These are phyloP conservation scores for Harringtonia lauricola DNA, from an alignment of 2,329 filamentous ascomycete genomes.

Conservation along the genomic window DNA sequence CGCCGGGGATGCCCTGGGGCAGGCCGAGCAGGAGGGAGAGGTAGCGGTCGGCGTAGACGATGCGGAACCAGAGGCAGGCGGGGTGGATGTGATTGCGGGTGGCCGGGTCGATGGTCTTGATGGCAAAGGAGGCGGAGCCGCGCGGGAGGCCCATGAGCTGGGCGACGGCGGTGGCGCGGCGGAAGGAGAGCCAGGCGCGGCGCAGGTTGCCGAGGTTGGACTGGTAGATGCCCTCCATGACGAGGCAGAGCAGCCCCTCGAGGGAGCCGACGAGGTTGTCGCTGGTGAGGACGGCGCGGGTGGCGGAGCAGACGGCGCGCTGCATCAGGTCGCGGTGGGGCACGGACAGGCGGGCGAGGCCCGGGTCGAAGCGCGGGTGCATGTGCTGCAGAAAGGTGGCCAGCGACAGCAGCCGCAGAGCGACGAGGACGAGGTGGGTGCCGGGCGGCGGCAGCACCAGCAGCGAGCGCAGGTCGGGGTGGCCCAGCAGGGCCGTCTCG, in stretches of 20 bases:
- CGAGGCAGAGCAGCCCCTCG: slow-evolving; percentile 38
- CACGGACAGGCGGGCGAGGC: no score
- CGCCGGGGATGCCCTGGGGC: slow-evolving; percentile 22
- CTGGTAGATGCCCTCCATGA: slow-evolving; percentile 33
- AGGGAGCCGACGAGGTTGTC: slow-evolving; percentile 33
- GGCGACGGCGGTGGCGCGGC: slow-evolving; percentile 28
- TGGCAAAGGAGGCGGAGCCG: neutral
- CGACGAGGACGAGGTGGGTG: slow-evolving; percentile 15
- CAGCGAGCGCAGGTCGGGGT: neutral
- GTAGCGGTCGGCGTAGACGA: slow-evolving; percentile 33
- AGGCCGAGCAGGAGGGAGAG: slow-evolving; percentile 37
- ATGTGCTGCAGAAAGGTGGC: slow-evolving; percentile 20
- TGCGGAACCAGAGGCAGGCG: slow-evolving; percentile 32
- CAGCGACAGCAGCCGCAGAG: slow-evolving; percentile 19
- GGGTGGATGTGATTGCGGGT: slow-evolving; percentile 19
- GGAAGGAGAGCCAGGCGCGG: slow-evolving; percentile 31
- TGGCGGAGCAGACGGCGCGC: no score
- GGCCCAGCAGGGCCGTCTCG: neutral
- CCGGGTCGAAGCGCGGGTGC: neutral
- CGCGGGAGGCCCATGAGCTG: slow-evolving; percentile 8
- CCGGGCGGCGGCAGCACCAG: slow-evolving; percentile 7
- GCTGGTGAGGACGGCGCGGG: slow-evolving; percentile 26
- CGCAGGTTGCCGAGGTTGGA: slow-evolving; percentile 35
- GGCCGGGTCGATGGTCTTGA: slow-evolving; percentile 14
- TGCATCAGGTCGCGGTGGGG: no score